A percentile compares a stretch with the other conserved stretches of the same genome.
phyloP scores from a whole-genome alignment of 1,139 yeast species.

The Taiozyma sp. region DNA sequence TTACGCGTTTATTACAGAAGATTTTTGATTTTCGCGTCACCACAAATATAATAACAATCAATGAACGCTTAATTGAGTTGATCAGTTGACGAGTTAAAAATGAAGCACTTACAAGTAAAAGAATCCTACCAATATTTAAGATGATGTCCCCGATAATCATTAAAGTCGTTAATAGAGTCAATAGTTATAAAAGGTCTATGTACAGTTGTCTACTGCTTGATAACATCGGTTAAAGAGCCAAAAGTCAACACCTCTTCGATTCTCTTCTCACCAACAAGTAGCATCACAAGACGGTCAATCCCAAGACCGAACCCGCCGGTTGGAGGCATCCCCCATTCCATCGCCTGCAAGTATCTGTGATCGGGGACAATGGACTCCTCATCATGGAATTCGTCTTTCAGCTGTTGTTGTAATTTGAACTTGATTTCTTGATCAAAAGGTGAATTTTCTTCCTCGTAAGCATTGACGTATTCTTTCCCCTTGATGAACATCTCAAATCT shows the following conservation, averaged over 20 bases:
- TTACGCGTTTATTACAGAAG: too few relatives aligned
- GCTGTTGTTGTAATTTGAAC: conserved; percentile 49
- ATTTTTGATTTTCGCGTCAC: neutral
- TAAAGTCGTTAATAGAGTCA: too few relatives aligned
- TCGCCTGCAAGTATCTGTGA: conserved; percentile 57
- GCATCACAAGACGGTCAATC: conserved; percentile 81
- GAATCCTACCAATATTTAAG: too few relatives aligned
- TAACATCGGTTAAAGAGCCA: conserved; percentile 74
- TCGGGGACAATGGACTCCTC: conserved; percentile 69
- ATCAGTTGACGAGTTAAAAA: too few relatives aligned
- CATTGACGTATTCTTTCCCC: conserved; percentile 82
- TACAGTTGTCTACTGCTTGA: conserved; percentile 36
- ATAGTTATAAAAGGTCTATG: too few relatives aligned
- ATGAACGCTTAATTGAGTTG: too few relatives aligned
- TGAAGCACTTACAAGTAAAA: too few relatives aligned
- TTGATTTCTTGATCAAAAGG: conserved; percentile 65
- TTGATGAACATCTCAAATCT: conserved; percentile 81
- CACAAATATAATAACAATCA: neutral
- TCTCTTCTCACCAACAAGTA: conserved; percentile 54
- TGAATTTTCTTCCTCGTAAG: conserved; percentile 94
- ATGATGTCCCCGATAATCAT: too few relatives aligned
- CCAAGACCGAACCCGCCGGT: conserved; percentile 99
- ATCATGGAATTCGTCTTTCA: conserved; percentile 45
- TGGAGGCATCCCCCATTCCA: conserved; percentile 96
- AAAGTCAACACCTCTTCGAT: conserved; percentile 80